Evolutionary conservation across 1,284 basidiomycete genomes (phyloP).

Genomic region (Sporisorium graminicola): DNA sequence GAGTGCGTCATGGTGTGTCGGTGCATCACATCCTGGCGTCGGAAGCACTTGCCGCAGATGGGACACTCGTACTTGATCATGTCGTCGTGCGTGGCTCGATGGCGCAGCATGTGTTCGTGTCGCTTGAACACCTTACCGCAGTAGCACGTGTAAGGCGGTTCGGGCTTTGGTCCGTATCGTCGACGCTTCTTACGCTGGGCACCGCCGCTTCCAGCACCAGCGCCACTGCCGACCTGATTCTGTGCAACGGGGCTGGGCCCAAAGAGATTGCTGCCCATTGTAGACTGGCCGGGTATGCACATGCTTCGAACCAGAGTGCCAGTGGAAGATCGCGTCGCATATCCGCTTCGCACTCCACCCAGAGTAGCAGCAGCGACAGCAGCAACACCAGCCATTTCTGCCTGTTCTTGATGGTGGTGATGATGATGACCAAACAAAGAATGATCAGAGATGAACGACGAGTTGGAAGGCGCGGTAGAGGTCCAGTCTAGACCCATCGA

Average conservation of each 20-base stretch:
- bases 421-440: conserved; percentile 10
- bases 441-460: conserved; percentile 3
- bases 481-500: conserved; percentile 12
- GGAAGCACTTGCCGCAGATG: conserved; percentile 51
- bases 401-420: conserved; percentile 1
- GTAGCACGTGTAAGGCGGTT: conserved; percentile 48
- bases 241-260: neutral
- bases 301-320: conserved; percentile 15
- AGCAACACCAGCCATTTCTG: neutral
- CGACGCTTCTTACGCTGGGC: conserved; percentile 38
- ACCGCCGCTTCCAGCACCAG: too few species aligned
- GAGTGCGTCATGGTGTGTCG: conserved; percentile 51
- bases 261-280: conserved; percentile 1
- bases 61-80: conserved; percentile 47
- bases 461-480: conserved; percentile 3
- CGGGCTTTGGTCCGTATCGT: conserved; percentile 42
- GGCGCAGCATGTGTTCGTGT: conserved; percentile 54
- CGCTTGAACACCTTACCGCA: conserved; percentile 53
- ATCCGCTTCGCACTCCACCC: conserved; percentile 13
- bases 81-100: conserved; percentile 52
- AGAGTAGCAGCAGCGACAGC: neutral
- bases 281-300: neutral
- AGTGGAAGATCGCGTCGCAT: conserved; percentile 23
- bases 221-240: neutral
- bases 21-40: conserved; percentile 55